A percentile compares a stretch with the other conserved stretches of the same genome.
Conservation (phyloP, 257 asterid species). For the Haberlea rhodopensis region DNA sequence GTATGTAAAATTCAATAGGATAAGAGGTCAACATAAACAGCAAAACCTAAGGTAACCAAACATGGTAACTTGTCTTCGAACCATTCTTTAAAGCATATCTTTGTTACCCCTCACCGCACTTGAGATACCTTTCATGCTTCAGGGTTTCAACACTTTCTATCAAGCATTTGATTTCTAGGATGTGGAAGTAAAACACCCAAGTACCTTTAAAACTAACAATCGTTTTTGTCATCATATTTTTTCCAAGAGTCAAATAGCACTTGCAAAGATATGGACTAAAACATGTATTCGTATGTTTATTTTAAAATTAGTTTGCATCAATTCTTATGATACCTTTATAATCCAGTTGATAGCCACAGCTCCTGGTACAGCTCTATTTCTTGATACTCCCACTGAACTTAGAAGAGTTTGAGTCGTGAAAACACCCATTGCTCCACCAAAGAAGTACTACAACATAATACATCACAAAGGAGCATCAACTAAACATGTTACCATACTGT, state of each 20-base stretch:
- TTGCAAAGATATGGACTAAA: not conserved
- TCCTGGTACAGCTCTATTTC: conserved; percentile 59
- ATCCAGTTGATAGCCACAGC: conserved; percentile 99
- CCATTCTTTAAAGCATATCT: no score
- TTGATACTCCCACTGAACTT: conserved; percentile 77
- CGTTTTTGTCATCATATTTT: no score
- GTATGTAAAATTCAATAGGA: no score
- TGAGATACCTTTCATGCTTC: not conserved
- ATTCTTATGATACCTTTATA: conserved; percentile 66
- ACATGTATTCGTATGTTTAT: not conserved
- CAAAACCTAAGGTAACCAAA: no score
- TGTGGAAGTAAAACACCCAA: not conserved
- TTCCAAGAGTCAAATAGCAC: not conserved
- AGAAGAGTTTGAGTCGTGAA: conserved; percentile 96
- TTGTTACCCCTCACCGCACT: no score
- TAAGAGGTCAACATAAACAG: not conserved
- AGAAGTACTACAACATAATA: conserved; percentile 66
- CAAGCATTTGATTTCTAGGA: not conserved
- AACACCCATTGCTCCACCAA: conserved; percentile 99
- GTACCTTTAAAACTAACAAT: not conserved
- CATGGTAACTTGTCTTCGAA: not conserved
- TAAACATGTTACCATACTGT: not conserved
- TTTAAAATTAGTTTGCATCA: conserved; percentile 7
- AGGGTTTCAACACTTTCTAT: not conserved
- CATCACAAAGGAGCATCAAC: conserved; percentile 24